phyloP scores from a whole-genome alignment of 176 grass and related monocot genomes.

The Poa pratensis region DNA sequence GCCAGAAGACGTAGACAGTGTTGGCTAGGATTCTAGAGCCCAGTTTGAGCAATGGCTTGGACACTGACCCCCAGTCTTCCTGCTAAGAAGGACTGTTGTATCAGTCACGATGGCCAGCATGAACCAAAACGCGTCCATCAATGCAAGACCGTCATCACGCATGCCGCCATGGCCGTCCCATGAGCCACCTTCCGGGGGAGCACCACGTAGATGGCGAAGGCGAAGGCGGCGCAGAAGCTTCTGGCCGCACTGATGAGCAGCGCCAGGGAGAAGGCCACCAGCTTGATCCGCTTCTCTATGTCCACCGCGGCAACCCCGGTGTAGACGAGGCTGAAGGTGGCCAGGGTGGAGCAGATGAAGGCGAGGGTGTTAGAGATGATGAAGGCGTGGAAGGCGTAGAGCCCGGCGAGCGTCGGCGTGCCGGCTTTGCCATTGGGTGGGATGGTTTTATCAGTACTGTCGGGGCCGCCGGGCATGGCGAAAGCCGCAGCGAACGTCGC shows the following conservation, averaged over 20 bases:
- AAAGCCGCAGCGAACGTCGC: slow-evolving; percentile 35
- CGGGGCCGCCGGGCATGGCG: slow-evolving; percentile 15
- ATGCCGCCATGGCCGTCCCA: background rate
- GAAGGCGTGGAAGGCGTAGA: slow-evolving; percentile 35
- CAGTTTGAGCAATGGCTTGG: background rate
- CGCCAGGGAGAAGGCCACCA: slow-evolving; percentile 5
- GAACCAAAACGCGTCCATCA: background rate
- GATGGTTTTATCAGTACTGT: background rate
- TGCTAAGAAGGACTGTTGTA: background rate
- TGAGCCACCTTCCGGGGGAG: background rate
- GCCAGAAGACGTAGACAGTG: background rate
- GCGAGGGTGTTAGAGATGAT: slow-evolving; percentile 38
- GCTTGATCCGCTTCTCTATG: background rate
- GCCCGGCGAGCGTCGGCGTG: background rate
- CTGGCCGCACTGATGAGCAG: slow-evolving; percentile 23
- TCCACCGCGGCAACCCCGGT: slow-evolving; percentile 34
- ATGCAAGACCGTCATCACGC: background rate
- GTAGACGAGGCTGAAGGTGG: slow-evolving; percentile 45
- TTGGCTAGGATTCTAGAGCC: background rate
- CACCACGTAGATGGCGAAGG: background rate
- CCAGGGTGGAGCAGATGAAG: slow-evolving; percentile 30
- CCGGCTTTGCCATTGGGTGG: background rate
- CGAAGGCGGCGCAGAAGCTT: slow-evolving; percentile 37
- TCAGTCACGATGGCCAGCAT: background rate
- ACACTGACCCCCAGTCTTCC: background rate